These are phyloP conservation scores for Hibiscus tridactylites DNA, from an alignment of 345 rosid species.

Conservation along the genomic window DNA sequence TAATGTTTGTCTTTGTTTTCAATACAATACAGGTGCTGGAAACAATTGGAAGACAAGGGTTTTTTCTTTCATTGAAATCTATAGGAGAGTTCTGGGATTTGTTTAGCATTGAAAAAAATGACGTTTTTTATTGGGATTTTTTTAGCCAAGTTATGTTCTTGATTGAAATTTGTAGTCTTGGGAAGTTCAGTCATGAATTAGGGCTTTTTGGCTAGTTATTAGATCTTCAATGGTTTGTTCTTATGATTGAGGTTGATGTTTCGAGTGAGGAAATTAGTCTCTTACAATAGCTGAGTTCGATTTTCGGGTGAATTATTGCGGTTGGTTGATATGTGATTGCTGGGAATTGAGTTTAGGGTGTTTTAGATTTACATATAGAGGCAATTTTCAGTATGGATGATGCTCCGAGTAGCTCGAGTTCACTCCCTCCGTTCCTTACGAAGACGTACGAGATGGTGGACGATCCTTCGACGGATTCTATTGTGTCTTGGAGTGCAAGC, in stretches of 20 bases:
- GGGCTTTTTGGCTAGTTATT: not conserved
- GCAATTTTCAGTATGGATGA: constrained; percentile 51
- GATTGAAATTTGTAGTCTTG: not conserved
- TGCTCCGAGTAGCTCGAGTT: constrained; percentile 46
- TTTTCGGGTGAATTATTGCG: not conserved
- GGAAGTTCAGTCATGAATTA: constrained; percentile 11
- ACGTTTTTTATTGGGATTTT: not conserved
- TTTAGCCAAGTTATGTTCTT: not conserved
- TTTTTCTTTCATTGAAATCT: constrained; percentile 5
- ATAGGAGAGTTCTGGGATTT: constrained; percentile 4
- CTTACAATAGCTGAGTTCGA: not conserved
- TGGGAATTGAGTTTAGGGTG: constrained; percentile 5
- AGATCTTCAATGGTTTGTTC: constrained; percentile 1
- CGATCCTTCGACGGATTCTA: constrained; percentile 54
- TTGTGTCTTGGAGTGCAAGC: constrained; percentile 73
- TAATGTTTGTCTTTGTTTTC: constrained; percentile 1
- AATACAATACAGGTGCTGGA: constrained; percentile 6
- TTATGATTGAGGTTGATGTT: not conserved
- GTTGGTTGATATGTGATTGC: constrained; percentile 2
- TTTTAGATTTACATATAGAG: constrained; percentile 8
- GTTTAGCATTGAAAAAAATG: not conserved
- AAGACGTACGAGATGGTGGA: constrained; percentile 93
- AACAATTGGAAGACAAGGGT: constrained; percentile 2
- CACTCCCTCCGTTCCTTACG: constrained; percentile 75
- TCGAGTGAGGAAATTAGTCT: not conserved